A percentile compares a stretch with the other conserved stretches of the same genome.
These are phyloP conservation scores for Tardiomyces depauwii DNA, from an alignment of 1,139 yeast genomes.

Conservation along the genomic window DNA sequence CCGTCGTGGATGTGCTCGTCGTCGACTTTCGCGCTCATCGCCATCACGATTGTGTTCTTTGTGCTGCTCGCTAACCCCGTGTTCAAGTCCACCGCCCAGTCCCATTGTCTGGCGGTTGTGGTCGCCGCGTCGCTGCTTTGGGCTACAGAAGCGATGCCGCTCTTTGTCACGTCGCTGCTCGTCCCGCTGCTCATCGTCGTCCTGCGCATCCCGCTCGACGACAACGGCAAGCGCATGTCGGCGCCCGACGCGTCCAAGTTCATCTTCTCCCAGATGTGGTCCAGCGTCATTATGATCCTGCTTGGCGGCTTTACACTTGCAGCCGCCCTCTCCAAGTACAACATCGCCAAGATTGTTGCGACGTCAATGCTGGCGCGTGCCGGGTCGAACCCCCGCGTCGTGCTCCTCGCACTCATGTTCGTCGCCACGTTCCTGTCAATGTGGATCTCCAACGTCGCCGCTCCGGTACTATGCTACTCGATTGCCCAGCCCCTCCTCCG, in stretches of 20 bases:
- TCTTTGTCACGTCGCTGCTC: constrained; percentile 71
- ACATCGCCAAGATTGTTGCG: constrained; percentile 75
- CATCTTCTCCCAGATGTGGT: constrained; percentile 86
- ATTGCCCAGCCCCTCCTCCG: constrained; percentile 81
- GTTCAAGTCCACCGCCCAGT: constrained; percentile 45
- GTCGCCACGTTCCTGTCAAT: constrained; percentile 79
- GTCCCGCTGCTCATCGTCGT: constrained; percentile 73
- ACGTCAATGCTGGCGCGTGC: constrained; percentile 71
- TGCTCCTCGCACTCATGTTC: constrained; percentile 68
- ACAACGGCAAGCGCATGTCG: constrained; percentile 34
- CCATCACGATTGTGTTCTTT: constrained; percentile 38
- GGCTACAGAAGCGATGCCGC: constrained; percentile 91
- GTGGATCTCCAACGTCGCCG: constrained; percentile 97
- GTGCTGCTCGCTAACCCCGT: constrained; percentile 43
- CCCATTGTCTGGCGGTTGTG: constrained; percentile 74
- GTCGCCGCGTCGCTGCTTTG: constrained; percentile 71
- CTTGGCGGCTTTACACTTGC: constrained; percentile 92
- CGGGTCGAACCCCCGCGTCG: constrained; percentile 73
- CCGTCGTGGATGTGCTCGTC: neutral
- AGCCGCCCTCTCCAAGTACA: constrained; percentile 84
- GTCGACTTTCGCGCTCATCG: constrained; percentile 17
- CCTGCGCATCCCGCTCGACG: constrained; percentile 54
- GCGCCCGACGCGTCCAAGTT: constrained; percentile 64
- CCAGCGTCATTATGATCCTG: constrained; percentile 77
- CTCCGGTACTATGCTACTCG: constrained; percentile 85